Evolutionary conservation across 345 rosid species (phyloP), one percentile per base, ranked within the genome.

Genomic region (Brassica rapa): DNA sequence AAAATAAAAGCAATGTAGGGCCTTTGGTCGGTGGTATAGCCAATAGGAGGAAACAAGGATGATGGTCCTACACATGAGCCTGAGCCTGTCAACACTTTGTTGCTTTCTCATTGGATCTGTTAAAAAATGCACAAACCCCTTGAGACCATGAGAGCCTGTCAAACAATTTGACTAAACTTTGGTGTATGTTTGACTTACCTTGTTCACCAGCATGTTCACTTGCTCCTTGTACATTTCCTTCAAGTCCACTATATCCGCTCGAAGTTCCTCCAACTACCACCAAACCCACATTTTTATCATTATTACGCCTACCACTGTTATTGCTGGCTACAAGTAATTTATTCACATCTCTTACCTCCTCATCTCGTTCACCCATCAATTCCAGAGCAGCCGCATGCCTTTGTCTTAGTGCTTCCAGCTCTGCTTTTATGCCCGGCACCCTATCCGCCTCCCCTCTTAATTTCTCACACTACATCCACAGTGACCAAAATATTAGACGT

Each of bases 151-250:
- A 49, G 16, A 74, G 3, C 72, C 72, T 55, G 8, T 62, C 43
- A n/a, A 56, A 65, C 60, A 24, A 37, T 56, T 37, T 4, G 8
- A 15, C 74, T 9, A 60, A 10, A 59, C 67, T 66, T 59, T 66
- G 21, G 39, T 53, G 16, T 62, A 29, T 63, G 35, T 51, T 68
- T 25, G 19, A 7, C 72, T 62, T 81, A 96, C 99, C 99, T 93
- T 89, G 83, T 96, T 91, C 78, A 96, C 99, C 68, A 96, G 97
- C 86, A 96, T 73, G 89, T 89, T 90, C 68, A 93, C 98, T 90
- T 96, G 99, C 88, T 96, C 99, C 86, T 95, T 91, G 82, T 96
- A 96, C 99, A 96, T 96, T 84, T 96, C 99, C 86, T 96, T 96
- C 89, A 96, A 83, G 86, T 96, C 99, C 55, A 88, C 86, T 78